Evolutionary conservation across 2,329 filamentous ascomycete genomes (phyloP), one percentile per base, ranked within the genome.

Genomic region (Cercospora janseana): DNA sequence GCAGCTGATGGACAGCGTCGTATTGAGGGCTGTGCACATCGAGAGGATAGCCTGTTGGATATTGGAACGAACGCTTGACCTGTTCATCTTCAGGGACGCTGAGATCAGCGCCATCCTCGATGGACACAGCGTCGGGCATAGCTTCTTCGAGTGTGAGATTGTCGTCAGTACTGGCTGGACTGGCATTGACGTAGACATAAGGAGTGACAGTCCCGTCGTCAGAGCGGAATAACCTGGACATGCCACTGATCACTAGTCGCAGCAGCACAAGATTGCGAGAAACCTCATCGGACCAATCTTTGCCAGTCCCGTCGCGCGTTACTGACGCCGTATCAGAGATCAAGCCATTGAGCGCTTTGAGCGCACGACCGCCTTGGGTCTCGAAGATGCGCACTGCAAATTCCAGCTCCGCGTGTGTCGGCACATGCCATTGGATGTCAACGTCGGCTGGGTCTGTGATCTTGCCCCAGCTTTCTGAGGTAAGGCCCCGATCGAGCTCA

Each of bases 281-380:
- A 21, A 97, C 86, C 67, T 98, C 94, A 67, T 98, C 93, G 0
- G 92, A 96, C 93, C 93, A 98, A 63, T 96, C 92, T 70, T 97
- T 98, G 60, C 95, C 94, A 67, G 92, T 95, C 28, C 93, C 93
- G 59, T 91, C 92, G 49, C 92, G 82, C 69, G 90, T 94, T 46
- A 97, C 85, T 2, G 83, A 85, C 1, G 90, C 86, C 27, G 86
- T 80, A 37, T 88, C 84, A 55, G 87, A 85, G 64, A 89, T 94
- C n/a, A 98, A 78, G 6, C 85, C 80, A 55, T 82, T 80, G 9
- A 98, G 73, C 54, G 88, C 83, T 51, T 83, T 75, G 53, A 92
- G 79, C 2, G 92, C 91, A 31, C 81, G 83, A 49, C 82, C 82
- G 4, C 87, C 85, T 69, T 97, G 91, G 1, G 85, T 86, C 58